phyloP scores from a whole-genome alignment of 768 basidiomycete species.

The Boletus reticuloceps region DNA sequence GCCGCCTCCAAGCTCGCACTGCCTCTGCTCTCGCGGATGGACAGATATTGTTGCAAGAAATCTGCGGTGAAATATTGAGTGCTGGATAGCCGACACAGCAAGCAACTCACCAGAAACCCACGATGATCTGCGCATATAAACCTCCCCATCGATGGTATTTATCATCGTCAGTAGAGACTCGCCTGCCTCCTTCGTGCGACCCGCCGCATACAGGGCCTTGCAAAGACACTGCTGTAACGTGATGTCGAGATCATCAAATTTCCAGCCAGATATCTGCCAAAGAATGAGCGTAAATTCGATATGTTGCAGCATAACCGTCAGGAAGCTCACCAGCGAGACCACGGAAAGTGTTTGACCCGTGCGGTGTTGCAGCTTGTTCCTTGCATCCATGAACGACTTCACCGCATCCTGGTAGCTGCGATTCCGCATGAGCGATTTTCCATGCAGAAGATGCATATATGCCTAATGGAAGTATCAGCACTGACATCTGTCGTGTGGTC shows the following conservation, averaged over 20 bases:
- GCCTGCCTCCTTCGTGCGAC: background rate
- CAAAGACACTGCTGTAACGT: background rate
- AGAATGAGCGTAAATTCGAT: background rate
- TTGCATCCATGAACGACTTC: background rate
- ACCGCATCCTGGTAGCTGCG: background rate
- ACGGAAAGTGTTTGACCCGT: background rate
- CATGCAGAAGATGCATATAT: background rate
- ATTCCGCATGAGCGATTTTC: background rate
- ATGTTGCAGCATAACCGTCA: background rate
- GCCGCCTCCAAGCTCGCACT: background rate
- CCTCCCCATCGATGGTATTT: background rate
- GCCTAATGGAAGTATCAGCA: background rate
- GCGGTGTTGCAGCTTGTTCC: background rate
- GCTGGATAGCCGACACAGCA: too few species aligned
- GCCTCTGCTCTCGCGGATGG: background rate
- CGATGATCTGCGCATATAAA: too few species aligned
- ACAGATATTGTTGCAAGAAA: background rate
- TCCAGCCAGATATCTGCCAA: background rate
- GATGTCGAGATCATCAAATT: background rate
- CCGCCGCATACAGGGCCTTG: background rate
- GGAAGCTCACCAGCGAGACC: background rate
- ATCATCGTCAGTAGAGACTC: background rate
- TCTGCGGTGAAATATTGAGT: background rate
- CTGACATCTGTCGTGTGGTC: background rate
- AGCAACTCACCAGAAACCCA: background rate